Evolutionary conservation across 2,329 filamentous ascomycete genomes (phyloP).

Genomic region (Fusarium floridanum): DNA sequence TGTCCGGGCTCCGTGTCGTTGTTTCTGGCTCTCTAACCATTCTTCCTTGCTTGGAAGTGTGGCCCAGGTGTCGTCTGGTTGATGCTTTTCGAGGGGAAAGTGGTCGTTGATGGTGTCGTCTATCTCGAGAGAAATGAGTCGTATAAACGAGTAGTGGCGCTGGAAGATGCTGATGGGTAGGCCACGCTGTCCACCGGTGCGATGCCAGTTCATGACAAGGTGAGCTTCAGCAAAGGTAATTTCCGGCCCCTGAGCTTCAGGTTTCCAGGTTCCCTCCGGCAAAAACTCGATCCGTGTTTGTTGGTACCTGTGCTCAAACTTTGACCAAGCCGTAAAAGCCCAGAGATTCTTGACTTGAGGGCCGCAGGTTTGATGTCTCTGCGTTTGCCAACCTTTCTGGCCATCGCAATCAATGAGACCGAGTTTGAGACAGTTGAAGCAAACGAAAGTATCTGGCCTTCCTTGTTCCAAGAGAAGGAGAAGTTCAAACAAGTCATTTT

Average conservation of each 20-base stretch:
- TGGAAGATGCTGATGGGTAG: not conserved
- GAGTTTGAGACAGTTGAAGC: not conserved
- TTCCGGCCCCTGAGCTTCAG: not conserved
- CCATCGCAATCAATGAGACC: not conserved
- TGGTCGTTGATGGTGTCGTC: not conserved
- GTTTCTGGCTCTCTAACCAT: not conserved
- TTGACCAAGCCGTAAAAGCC: not conserved
- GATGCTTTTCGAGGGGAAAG: not conserved
- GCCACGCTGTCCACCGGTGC: not conserved
- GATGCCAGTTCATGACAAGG: not conserved
- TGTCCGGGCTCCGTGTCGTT: not conserved
- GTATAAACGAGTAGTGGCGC: not conserved
- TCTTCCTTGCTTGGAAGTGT: not conserved
- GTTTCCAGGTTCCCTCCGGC: not conserved
- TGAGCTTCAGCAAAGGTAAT: not conserved
- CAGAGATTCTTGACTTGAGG: not conserved
- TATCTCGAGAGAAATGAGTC: not conserved
- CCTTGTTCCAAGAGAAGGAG: not conserved
- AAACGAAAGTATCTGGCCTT: not conserved
- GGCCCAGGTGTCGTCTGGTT: not conserved
- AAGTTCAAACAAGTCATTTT: not conserved
- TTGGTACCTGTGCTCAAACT: not conserved
- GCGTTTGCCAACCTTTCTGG: too few relatives aligned
- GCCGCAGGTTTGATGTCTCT: not conserved
- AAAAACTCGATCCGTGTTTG: not conserved